phyloP scores from a whole-genome alignment of 148 eudicot genomes.

The Tetragonia tetragonoides region DNA sequence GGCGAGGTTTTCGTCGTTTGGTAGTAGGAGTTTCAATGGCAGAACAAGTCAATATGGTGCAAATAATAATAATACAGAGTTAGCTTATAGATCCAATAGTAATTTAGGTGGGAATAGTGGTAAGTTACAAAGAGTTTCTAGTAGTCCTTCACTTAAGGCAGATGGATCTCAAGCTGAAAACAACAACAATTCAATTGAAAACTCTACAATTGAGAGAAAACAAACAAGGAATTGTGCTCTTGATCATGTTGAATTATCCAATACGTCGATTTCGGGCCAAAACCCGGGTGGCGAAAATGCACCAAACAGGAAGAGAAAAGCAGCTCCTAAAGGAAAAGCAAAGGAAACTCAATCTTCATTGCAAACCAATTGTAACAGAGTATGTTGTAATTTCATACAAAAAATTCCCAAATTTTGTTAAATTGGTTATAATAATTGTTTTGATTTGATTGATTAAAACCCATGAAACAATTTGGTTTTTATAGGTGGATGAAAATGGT shows the following conservation, averaged over 20 bases:
- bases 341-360: slow-evolving; percentile 38
- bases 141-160: slow-evolving; percentile 53
- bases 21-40: slow-evolving; percentile 77
- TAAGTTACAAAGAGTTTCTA: slow-evolving; percentile 54
- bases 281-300: slow-evolving; percentile 44
- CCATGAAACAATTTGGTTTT: background rate
- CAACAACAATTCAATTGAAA: slow-evolving; percentile 27
- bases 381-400: slow-evolving; percentile 11
- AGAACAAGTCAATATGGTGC: slow-evolving; percentile 38
- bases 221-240: slow-evolving; percentile 13
- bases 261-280: slow-evolving; percentile 60
- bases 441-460: background rate
- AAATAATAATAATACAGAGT: slow-evolving; percentile 28
- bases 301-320: slow-evolving; percentile 61
- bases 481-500: slow-evolving; percentile 37
- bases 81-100: slow-evolving; percentile 26
- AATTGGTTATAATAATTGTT: background rate
- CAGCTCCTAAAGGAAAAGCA: slow-evolving; percentile 46
- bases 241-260: slow-evolving; percentile 28
- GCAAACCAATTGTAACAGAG: slow-evolving; percentile 20
- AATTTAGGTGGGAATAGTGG: slow-evolving; percentile 25
- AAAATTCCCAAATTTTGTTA: background rate
- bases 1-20: slow-evolving; percentile 80
- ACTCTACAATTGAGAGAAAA: background rate
- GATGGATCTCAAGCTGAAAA: slow-evolving; percentile 38